Percentiles rank a stretch among this genome's conserved stretches.
These are phyloP conservation scores for Claviceps maximensis DNA, from an alignment of 2,329 filamentous ascomycete species.

Conservation along the genomic window DNA sequence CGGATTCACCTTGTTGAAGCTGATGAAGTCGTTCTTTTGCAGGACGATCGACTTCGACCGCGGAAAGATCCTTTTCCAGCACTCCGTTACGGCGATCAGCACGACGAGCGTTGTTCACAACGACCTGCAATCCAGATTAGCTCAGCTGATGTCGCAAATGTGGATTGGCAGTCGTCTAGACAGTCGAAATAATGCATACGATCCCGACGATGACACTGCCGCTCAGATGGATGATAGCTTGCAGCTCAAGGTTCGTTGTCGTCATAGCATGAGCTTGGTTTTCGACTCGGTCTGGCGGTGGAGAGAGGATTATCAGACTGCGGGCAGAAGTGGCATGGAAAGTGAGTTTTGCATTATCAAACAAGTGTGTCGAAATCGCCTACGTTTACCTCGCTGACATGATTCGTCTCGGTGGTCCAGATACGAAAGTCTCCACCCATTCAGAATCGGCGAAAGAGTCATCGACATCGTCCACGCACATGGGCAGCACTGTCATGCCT, in stretches of 20 bases:
- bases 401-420: slow-evolving; percentile 19
- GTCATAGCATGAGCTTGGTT: slow-evolving; percentile 74
- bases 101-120: slow-evolving; percentile 64
- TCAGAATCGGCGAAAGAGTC: slow-evolving; percentile 67
- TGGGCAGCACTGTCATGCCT: slow-evolving; percentile 45
- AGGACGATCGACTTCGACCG: slow-evolving; percentile 56
- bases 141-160: slow-evolving; percentile 77
- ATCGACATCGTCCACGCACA: slow-evolving; percentile 52
- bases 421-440: slow-evolving; percentile 76
- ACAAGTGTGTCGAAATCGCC: too few species aligned
- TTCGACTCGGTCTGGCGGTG: slow-evolving; percentile 80
- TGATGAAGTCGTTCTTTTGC: slow-evolving; percentile 65
- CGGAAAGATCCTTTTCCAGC: slow-evolving; percentile 55
- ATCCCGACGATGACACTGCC: slow-evolving; percentile 35
- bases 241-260: slow-evolving; percentile 68
- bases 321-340: slow-evolving; percentile 57
- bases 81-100: slow-evolving; percentile 56
- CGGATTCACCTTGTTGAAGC: slow-evolving; percentile 63
- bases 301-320: slow-evolving; percentile 65
- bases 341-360: slow-evolving; percentile 34
- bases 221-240: slow-evolving; percentile 53
- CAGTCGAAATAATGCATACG: slow-evolving; percentile 30
- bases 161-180: slow-evolving; percentile 59
- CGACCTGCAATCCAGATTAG: slow-evolving; percentile 65
- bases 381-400: too few species aligned